Conservation (phyloP, 441 rosid genomes). For the Gossypium gossypioides region DNA sequence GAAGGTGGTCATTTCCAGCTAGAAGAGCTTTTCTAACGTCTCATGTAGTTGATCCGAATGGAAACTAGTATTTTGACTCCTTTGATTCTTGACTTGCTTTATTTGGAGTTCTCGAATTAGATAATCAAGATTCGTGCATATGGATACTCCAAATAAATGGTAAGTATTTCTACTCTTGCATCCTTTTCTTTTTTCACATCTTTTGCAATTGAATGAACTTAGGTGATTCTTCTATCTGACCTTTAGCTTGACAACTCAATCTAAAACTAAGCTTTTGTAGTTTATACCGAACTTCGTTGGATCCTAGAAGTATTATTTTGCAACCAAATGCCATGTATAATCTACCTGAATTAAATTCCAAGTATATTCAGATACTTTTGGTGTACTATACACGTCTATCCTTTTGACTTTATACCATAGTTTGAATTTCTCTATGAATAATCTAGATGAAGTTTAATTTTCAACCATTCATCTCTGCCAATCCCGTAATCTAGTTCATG, state of each 20-base stretch:
- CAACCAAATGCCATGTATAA: background rate
- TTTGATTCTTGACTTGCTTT: background rate
- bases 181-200: background rate
- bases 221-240: background rate
- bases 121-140: background rate
- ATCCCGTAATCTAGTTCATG: background rate
- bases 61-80: slow-evolving; percentile 6
- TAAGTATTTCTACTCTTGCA: background rate
- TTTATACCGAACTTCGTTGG: background rate
- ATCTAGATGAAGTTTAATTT: background rate
- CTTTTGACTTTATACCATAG: background rate
- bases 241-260: background rate
- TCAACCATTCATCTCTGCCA: background rate
- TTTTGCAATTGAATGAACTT: background rate
- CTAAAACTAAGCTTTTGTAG: background rate
- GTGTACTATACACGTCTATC: background rate
- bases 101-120: background rate
- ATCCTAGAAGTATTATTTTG: background rate
- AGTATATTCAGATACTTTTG: background rate
- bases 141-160: slow-evolving; percentile 6
- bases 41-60: background rate
- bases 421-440: background rate
- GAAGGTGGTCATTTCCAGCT: background rate
- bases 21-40: background rate
- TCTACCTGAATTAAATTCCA: background rate